Conservation (phyloP, 176 grass and related monocot genomes). For the Oropetium thomaeum region DNA sequence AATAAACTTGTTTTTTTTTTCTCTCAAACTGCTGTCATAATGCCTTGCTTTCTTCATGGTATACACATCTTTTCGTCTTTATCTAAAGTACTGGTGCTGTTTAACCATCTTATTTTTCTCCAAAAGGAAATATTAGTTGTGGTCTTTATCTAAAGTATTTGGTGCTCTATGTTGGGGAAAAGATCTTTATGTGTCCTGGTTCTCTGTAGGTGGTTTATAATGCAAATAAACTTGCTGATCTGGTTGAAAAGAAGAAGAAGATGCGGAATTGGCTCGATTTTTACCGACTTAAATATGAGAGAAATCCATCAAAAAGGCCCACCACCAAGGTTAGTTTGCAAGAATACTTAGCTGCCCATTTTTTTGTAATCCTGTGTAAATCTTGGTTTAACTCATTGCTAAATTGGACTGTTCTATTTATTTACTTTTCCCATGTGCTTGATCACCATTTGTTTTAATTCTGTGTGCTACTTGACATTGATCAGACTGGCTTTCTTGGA, state of each 20-base stretch:
- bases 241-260: constrained; percentile 89
- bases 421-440: background rate
- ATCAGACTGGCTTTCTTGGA: constrained; percentile 91
- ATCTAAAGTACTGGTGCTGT: constrained; percentile 1
- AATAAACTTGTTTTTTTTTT: background rate
- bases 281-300: constrained; percentile 77
- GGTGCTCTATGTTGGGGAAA: background rate
- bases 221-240: constrained; percentile 81
- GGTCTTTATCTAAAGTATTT: too few relatives aligned
- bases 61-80: background rate
- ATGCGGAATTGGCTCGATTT: constrained; percentile 90
- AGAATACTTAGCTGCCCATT: background rate
- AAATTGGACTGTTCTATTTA: background rate
- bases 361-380: background rate
- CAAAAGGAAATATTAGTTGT: too few relatives aligned
- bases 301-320: constrained; percentile 63
- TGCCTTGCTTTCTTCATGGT: background rate
- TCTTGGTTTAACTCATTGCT: constrained; percentile 2
- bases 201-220: constrained; percentile 72
- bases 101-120: too few relatives aligned
- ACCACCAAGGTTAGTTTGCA: constrained; percentile 67
- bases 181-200: constrained; percentile 6
- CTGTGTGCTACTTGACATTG: constrained; percentile 11
- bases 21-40: background rate
- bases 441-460: constrained; percentile 19